A percentile compares a stretch with the other conserved stretches of the same genome.
Evolutionary conservation across 2,329 filamentous ascomycete species (phyloP).

Genomic region (Knoxdaviesia capensis): DNA sequence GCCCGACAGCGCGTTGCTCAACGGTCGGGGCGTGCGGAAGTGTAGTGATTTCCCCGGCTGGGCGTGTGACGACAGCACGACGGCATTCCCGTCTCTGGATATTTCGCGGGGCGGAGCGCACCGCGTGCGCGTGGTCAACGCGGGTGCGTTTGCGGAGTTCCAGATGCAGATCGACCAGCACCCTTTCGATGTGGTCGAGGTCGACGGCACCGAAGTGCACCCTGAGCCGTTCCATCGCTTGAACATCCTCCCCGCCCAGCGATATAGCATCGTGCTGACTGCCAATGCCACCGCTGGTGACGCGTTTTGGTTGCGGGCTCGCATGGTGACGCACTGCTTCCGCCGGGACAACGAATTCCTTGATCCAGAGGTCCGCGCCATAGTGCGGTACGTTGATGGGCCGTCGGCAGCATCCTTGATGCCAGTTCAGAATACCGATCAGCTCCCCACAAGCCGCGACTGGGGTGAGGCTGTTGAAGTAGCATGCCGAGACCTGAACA

Average conservation of each 20-base stretch:
- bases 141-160: constrained; percentile 51
- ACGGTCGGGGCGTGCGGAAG: constrained; percentile 22
- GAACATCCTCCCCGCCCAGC: constrained; percentile 48
- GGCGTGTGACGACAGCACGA: constrained; percentile 21
- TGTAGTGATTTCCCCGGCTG: constrained; percentile 16
- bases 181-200: constrained; percentile 42
- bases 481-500: constrained; percentile 32
- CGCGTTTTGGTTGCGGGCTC: constrained; percentile 44
- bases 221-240: constrained; percentile 37
- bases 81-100: constrained; percentile 19
- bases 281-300: constrained; percentile 31
- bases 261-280: constrained; percentile 46
- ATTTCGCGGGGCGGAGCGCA: constrained; percentile 36
- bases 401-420: neutral
- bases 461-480: constrained; percentile 27
- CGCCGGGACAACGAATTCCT: constrained; percentile 12
- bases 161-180: constrained; percentile 54
- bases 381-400: constrained; percentile 12
- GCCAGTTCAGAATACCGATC: fast-evolving
- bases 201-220: constrained; percentile 47
- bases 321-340: constrained; percentile 19
- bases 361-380: constrained; percentile 11
- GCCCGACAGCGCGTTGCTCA: constrained; percentile 43
- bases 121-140: constrained; percentile 47
- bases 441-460: constrained; percentile 19